Conservation (phyloP, 192 early-diverging fungal species). For the Coemansia nantahalensis region DNA sequence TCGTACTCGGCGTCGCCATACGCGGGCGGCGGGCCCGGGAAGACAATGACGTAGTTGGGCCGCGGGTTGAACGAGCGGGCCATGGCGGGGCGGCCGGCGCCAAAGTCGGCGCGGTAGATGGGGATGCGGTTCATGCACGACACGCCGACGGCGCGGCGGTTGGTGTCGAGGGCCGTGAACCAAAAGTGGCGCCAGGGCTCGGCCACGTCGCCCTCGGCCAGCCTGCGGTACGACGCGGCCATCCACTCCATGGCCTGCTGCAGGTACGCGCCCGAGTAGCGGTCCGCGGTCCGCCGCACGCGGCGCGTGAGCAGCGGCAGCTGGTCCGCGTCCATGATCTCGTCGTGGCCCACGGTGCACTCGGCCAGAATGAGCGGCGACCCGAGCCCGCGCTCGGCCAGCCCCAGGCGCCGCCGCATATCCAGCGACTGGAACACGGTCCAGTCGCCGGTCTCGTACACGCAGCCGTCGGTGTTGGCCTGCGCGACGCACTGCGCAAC, state of each 20-base stretch:
- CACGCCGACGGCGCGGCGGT: conserved; percentile 19
- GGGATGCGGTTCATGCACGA: conserved; percentile 49
- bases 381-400: conserved; percentile 27
- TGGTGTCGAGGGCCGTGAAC: conserved; percentile 42
- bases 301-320: conserved; percentile 10
- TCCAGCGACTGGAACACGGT: conserved; percentile 41
- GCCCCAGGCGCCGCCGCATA: conserved; percentile 33
- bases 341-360: conserved; percentile 1
- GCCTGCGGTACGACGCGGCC: conserved; percentile 10
- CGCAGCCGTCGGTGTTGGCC: conserved; percentile 22
- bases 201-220: conserved; percentile 11
- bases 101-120: conserved; percentile 42
- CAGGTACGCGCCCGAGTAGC: conserved; percentile 26
- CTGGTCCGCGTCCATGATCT: conserved; percentile 1
- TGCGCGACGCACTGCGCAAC: conserved; percentile 23
- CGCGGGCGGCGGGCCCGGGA: conserved; percentile 31
- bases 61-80: conserved; percentile 43
- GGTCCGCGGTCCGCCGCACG: conserved; percentile 22
- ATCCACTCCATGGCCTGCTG: conserved; percentile 38
- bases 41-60: conserved; percentile 44
- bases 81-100: conserved; percentile 34
- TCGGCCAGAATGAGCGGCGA: conserved; percentile 46
- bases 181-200: conserved; percentile 49
- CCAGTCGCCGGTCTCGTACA: conserved; percentile 33
- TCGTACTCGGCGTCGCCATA: conserved; percentile 4